Conservation (phyloP, 345 rosid species). For the Pistacia integerrima region DNA sequence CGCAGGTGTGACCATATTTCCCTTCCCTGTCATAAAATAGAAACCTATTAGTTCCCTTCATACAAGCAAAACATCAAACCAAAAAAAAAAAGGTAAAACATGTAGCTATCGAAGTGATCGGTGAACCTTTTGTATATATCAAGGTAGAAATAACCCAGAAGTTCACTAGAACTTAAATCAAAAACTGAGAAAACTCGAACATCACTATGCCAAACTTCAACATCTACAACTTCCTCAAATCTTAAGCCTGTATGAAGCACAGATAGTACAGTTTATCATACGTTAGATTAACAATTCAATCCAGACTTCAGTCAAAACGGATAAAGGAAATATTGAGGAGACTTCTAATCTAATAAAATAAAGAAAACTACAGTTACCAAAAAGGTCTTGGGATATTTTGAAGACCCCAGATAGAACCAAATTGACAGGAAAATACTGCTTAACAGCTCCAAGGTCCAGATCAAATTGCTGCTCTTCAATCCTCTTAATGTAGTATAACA, state of each 20-base stretch:
- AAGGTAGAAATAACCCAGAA: constrained; percentile 86
- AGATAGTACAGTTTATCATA: constrained; percentile 12
- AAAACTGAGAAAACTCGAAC: constrained; percentile 71
- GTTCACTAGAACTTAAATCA: constrained; percentile 79
- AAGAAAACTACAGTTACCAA: constrained; percentile 51
- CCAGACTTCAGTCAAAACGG: not conserved
- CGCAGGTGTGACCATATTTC: constrained; percentile 79
- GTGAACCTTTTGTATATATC: constrained; percentile 75
- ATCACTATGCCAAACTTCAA: constrained; percentile 78
- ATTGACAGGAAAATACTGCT: constrained; percentile 77
- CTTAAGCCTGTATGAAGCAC: constrained; percentile 60
- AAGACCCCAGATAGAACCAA: constrained; percentile 89
- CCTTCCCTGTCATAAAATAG: constrained; percentile 69
- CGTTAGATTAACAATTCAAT: not conserved
- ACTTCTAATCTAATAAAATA: constrained; percentile 5
- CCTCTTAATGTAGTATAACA: constrained; percentile 77
- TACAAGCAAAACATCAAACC: constrained; percentile 16
- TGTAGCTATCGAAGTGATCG: constrained; percentile 11
- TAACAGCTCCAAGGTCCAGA: constrained; percentile 75
- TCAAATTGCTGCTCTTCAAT: constrained; percentile 79
- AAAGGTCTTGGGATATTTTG: constrained; percentile 86
- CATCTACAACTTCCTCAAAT: constrained; percentile 68
- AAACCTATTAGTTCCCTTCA: constrained; percentile 2
- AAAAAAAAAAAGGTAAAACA: constrained; percentile 5
- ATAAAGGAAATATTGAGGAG: not conserved